Evolutionary conservation across 305 asterid species (phyloP), one percentile per base, ranked within the genome.

Genomic region (Rubia balearica): DNA sequence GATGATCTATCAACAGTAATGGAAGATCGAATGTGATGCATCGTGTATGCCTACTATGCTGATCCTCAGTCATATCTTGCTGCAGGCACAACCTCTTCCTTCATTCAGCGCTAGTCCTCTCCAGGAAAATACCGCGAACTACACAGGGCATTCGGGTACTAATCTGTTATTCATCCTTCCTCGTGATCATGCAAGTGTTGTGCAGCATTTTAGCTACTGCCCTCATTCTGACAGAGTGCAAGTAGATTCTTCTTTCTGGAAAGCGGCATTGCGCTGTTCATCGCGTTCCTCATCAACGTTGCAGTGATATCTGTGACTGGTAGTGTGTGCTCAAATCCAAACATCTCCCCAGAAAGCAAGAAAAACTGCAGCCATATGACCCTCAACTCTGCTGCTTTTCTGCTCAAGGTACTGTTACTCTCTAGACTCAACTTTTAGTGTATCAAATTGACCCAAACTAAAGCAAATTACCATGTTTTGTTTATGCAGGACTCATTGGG

Each of bases 11-110:
- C 33, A 30, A 30, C 33, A 30, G 33, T 30, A 30, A 30, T 3
- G 3, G 33, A 30, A 30, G 33, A 30, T 30, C 33, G 33, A 30
- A 30, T 1, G 33, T 30, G 33, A 30, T 30, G 33, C 33, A 30
- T 30, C 33, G 3, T 30, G 1, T 30, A 30, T 30, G 1, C 9
- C 65, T 27, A 11, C 65, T 19, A 70, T n/a, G 55, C 73, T 70
- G 70, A 73, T 62, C 22, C 72, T 49, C 7, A 55, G 19, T 55
- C 9, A 7, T 55, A 7, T 21, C 45, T 53, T 49, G n/a, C 61
- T 82, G 72, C 82, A 89, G 97, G 81, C 97, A 93, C 86, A 89
- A 93, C 79, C 95, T 93, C 68, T 93, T 93, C 78, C 96, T 93
- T 77, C 98, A 93, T 75, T 93, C 98, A 6, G 98, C 98, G 16